phyloP scores from a whole-genome alignment of 257 asterid genomes.

The Echium plantagineum region DNA sequence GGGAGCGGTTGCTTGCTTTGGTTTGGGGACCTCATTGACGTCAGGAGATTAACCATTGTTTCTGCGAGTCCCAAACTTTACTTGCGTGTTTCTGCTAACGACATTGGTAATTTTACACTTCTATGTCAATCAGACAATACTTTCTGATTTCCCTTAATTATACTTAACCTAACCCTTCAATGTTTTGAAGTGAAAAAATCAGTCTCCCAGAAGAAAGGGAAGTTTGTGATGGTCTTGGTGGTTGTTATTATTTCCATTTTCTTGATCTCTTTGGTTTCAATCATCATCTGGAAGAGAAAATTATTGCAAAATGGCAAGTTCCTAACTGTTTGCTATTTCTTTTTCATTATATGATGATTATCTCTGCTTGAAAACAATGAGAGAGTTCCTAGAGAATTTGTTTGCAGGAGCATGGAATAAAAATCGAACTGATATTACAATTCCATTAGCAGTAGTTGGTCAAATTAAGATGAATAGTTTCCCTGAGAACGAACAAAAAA shows the following conservation, averaged over 20 bases:
- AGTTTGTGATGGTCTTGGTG: background rate
- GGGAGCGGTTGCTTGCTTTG: slow-evolving; percentile 34
- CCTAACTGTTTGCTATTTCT: background rate
- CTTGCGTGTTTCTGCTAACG: slow-evolving; percentile 10
- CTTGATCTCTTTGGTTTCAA: background rate
- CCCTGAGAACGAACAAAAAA: too few relatives aligned
- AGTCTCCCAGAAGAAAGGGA: background rate
- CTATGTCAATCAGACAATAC: background rate
- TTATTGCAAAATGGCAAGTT: background rate
- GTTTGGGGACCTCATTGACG: slow-evolving; percentile 27
- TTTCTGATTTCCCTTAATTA: background rate
- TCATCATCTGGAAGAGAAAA: background rate
- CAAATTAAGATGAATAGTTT: too few relatives aligned
- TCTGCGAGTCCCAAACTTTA: slow-evolving; percentile 3
- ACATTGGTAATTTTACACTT: slow-evolving; percentile 4
- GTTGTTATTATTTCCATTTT: background rate
- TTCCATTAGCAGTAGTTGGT: too few relatives aligned
- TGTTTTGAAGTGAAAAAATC: background rate
- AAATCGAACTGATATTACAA: too few relatives aligned
- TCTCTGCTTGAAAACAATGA: background rate
- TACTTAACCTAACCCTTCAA: background rate
- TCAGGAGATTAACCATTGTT: slow-evolving; percentile 5
- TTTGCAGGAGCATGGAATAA: background rate
- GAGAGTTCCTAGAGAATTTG: background rate
- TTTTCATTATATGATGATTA: background rate